Base-by-base conservation (phyloP, 2,329 filamentous ascomycete genomes). In the Hymenoscyphus occultus region DNA sequence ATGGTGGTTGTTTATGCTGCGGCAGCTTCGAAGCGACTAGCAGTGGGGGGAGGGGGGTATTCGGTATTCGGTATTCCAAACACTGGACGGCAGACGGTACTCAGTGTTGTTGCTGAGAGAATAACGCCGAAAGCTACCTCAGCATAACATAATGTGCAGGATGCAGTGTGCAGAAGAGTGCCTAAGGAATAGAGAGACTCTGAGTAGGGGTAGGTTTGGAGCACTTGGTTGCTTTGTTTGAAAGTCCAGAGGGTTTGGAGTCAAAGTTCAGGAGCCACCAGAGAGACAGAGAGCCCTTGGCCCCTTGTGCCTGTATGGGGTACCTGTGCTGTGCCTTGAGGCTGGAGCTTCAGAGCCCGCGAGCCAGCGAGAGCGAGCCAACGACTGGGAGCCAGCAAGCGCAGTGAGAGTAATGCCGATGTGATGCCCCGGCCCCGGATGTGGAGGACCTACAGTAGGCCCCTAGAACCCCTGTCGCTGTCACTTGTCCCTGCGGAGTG, bases 1-100 rank as follows among this genome's bases (percentile, higher is more conserved):
- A 54, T 57, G 45, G 35, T 35, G 60, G 40, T 40, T 64, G 57
- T 64, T 67, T 63, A 62, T 14, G 39, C 60, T 40, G 60, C 39
- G 63, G 45, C 51, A 35, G 51, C 12, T 35, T 22, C 5, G 35
- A 19, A 32, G 39, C 22, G 54, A 56, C 61, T 28, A 59, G 42
- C 19, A 31, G 56, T 39, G 35, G 35, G 35, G 35, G 35, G 35
- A 10, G 35, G 35, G 35, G 35, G 2, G 48, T 35, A 35, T 35
- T 35, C 35, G 6, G 35, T 35, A 35, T 35, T 35, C 35, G 7
- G 45, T 16, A 16, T 51, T 51, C 16, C 16, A 51, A 57, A n/a
- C 31, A 57, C 28, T 19, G 12, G 7, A 39, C 31, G 9, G 14
- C 28, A 19, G 7, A 39, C 14, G 9, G 14, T 1, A 57, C 48